Conservation (phyloP, 768 basidiomycete genomes). For the Macrocybe gigantea region DNA sequence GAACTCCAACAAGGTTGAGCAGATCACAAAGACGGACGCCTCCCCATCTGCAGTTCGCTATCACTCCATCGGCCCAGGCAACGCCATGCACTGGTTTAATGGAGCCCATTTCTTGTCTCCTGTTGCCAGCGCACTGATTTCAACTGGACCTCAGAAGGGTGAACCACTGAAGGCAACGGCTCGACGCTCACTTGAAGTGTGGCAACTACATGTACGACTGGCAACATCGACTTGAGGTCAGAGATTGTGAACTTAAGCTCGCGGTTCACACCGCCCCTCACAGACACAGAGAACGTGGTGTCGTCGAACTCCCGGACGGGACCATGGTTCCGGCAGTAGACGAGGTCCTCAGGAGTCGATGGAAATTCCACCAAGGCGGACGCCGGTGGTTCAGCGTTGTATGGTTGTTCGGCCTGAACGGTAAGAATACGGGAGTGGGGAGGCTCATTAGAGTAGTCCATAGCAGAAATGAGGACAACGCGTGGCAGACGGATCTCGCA, state of each 20-base stretch:
- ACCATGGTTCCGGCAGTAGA: slow-evolving; percentile 72
- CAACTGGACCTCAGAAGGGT: slow-evolving; percentile 2
- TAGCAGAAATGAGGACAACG: slow-evolving; percentile 14
- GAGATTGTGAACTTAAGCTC: slow-evolving; percentile 28
- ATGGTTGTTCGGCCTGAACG: slow-evolving; percentile 43
- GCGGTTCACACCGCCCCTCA: slow-evolving; percentile 28
- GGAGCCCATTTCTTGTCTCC: slow-evolving; percentile 57
- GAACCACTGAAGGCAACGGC: background rate
- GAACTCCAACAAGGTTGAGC: slow-evolving; percentile 38
- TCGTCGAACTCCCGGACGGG: slow-evolving; percentile 46
- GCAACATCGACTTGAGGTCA: slow-evolving; percentile 34
- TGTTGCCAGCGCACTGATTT: slow-evolving; percentile 58
- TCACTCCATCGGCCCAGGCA: slow-evolving; percentile 63
- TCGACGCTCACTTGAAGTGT: slow-evolving; percentile 43
- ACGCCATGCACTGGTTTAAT: slow-evolving; percentile 55
- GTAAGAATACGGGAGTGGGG: slow-evolving; percentile 40
- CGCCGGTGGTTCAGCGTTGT: slow-evolving; percentile 65
- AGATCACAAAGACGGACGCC: slow-evolving; percentile 56
- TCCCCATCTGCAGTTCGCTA: slow-evolving; percentile 64
- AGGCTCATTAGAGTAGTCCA: slow-evolving; percentile 46
- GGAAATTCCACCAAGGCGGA: slow-evolving; percentile 51
- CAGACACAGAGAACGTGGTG: slow-evolving; percentile 32
- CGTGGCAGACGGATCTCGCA: slow-evolving; percentile 10
- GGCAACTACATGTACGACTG: slow-evolving; percentile 40
- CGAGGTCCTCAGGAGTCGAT: slow-evolving; percentile 56